Evolutionary conservation across 1,284 basidiomycete species (phyloP).

Genomic region (Tylopilus orsonianus): DNA sequence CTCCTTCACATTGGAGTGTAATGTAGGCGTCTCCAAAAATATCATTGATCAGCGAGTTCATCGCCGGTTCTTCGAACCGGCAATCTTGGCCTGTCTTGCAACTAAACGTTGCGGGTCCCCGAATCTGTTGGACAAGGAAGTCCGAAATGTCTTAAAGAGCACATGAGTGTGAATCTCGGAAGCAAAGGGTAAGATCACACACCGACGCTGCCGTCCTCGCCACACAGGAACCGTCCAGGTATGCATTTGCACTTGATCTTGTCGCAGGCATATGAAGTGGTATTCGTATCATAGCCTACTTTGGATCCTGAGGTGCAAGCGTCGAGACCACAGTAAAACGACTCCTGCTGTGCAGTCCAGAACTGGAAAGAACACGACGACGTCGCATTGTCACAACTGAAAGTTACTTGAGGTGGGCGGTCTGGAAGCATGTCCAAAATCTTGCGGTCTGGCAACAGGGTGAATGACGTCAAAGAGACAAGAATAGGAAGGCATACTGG

Average conservation of each 20-base stretch:
- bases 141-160: constrained; percentile 80
- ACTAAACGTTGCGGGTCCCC: constrained; percentile 86
- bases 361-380: constrained; percentile 92
- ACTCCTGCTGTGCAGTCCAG: constrained; percentile 93
- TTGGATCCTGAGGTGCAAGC: constrained; percentile 55
- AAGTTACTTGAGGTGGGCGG: constrained; percentile 92
- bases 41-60: constrained; percentile 92
- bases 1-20: constrained; percentile 82
- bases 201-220: constrained; percentile 94
- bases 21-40: constrained; percentile 94
- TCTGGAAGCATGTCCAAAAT: constrained; percentile 88
- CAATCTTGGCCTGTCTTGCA: constrained; percentile 79
- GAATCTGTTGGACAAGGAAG: constrained; percentile 88
- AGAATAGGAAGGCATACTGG: constrained; percentile 59
- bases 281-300: constrained; percentile 66
- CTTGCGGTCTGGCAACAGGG: constrained; percentile 66
- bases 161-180: neutral
- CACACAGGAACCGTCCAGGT: constrained; percentile 91
- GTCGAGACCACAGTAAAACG: constrained; percentile 91
- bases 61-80: constrained; percentile 91
- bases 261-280: constrained; percentile 76
- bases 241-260: constrained; percentile 90
- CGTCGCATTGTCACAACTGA: constrained; percentile 70
- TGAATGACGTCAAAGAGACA: neutral
- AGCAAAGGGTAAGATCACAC: constrained; percentile 32